A percentile compares a stretch with the other conserved stretches of the same genome.
These are phyloP conservation scores for Hibiscus syriacus DNA, from an alignment of 345 rosid species.

Conservation along the genomic window DNA sequence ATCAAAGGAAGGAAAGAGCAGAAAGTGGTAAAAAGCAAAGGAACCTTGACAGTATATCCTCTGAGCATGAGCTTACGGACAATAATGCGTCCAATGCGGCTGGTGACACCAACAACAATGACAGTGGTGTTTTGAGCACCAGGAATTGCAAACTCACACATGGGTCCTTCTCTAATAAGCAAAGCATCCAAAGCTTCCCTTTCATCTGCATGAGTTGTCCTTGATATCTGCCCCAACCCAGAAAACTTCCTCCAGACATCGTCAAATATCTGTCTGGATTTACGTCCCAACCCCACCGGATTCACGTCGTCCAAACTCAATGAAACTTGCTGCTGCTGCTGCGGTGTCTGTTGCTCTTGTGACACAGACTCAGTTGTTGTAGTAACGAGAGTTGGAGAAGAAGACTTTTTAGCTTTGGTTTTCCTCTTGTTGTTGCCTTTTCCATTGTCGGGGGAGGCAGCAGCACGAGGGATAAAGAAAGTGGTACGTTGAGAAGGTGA, in stretches of 20 bases:
- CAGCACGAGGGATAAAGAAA: slow-evolving; percentile 28
- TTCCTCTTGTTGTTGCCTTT: slow-evolving; percentile 15
- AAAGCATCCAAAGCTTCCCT: slow-evolving; percentile 53
- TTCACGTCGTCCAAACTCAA: too few relatives aligned
- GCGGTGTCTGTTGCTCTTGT: neutral
- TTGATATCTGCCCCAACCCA: too few relatives aligned
- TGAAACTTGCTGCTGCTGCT: slow-evolving; percentile 14
- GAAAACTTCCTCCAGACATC: too few relatives aligned
- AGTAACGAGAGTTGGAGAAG: neutral
- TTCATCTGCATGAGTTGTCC: slow-evolving; percentile 68
- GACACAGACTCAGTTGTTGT: slow-evolving; percentile 11
- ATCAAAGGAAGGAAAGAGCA: neutral
- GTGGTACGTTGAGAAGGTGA: neutral
- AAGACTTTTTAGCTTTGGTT: slow-evolving; percentile 19
- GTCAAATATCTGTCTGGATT: slow-evolving; percentile 81
- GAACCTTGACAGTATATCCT: slow-evolving; percentile 83
- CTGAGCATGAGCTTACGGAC: slow-evolving; percentile 95
- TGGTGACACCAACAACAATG: slow-evolving; percentile 86
- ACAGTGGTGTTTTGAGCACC: slow-evolving; percentile 80
- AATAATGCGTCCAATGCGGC: slow-evolving; percentile 87
- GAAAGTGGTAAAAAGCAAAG: neutral
- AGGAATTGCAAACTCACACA: too few relatives aligned
- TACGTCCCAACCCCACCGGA: slow-evolving; percentile 82
- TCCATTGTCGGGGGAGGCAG: slow-evolving; percentile 25
- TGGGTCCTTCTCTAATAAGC: slow-evolving; percentile 71